These are phyloP conservation scores for Aleurites moluccanus DNA, from an alignment of 441 rosid genomes.

Conservation along the genomic window DNA sequence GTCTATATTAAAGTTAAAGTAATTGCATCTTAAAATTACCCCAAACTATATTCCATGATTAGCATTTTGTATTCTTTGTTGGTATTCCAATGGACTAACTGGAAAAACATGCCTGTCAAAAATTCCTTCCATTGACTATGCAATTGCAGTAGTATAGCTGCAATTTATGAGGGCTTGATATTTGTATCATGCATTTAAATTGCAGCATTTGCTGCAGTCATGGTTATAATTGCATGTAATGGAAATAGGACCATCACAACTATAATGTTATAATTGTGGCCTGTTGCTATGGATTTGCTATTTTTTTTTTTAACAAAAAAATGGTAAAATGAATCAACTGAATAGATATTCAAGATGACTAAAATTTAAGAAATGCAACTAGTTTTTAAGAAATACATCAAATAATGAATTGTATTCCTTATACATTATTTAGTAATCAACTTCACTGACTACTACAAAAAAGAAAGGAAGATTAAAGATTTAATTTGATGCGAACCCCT, in stretches of 20 bases:
- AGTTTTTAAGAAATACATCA: not conserved
- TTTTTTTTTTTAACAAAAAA: not conserved
- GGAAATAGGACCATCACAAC: not conserved
- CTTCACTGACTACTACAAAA: not conserved
- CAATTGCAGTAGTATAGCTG: not conserved
- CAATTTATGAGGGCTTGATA: slow-evolving; percentile 4
- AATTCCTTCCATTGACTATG: not conserved
- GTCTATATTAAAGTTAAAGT: slow-evolving; percentile 5
- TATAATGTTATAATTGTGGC: not conserved
- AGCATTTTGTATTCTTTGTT: not conserved
- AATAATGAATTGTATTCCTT: no score
- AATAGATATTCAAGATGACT: not conserved
- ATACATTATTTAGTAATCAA: not conserved
- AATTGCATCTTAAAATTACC: not conserved
- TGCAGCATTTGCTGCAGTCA: not conserved
- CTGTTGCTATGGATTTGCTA: not conserved
- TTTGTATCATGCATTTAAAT: not conserved
- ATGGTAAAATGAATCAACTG: not conserved
- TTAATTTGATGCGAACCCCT: no score
- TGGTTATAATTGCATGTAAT: not conserved
- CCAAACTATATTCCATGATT: not conserved
- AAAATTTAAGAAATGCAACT: not conserved
- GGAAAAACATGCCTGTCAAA: not conserved
- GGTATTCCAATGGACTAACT: not conserved
- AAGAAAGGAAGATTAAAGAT: not conserved